A percentile compares a stretch with the other conserved stretches of the same genome.
Evolutionary conservation across 176 grass and related monocot genomes (phyloP).

Genomic region (Oryza coarctata): DNA sequence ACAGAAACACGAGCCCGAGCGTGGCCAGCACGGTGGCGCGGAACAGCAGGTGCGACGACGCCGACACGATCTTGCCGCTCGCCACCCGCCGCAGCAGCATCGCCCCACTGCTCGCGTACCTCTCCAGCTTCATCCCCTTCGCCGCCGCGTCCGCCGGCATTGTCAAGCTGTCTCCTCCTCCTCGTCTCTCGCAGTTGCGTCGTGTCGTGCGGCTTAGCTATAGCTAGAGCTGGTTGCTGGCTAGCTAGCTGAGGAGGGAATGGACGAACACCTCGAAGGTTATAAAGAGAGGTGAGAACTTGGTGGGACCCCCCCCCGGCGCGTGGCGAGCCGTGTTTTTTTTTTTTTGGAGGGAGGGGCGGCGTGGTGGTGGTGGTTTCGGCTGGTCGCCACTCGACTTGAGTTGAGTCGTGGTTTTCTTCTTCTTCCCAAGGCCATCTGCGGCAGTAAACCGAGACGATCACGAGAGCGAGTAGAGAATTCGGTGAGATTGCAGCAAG

Average conservation of each 20-base stretch:
- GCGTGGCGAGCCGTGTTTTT: constrained; percentile 21
- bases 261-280: not conserved
- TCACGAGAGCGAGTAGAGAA: not conserved
- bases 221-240: not conserved
- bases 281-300: constrained; percentile 8
- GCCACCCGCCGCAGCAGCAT: constrained; percentile 50
- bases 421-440: too few species aligned
- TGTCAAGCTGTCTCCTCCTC: not conserved
- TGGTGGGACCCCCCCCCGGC: not conserved
- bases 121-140: constrained; percentile 64
- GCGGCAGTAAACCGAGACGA: too few species aligned
- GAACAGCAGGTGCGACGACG: constrained; percentile 70
- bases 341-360: constrained; percentile 55
- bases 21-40: constrained; percentile 66
- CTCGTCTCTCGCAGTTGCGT: too few species aligned
- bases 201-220: not conserved
- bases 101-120: constrained; percentile 54
- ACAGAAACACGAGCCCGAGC: constrained; percentile 64
- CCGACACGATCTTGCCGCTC: constrained; percentile 56
- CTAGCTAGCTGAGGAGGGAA: constrained; percentile 47
- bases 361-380: too few species aligned
- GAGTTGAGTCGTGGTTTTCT: too few species aligned
- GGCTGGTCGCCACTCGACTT: constrained; percentile 34
- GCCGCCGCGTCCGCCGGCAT: constrained; percentile 51
- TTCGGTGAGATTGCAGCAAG: not conserved